A percentile compares a stretch with the other conserved stretches of the same genome.
phyloP scores from a whole-genome alignment of 176 grass and related monocot species.

The Ensete glaucum region DNA sequence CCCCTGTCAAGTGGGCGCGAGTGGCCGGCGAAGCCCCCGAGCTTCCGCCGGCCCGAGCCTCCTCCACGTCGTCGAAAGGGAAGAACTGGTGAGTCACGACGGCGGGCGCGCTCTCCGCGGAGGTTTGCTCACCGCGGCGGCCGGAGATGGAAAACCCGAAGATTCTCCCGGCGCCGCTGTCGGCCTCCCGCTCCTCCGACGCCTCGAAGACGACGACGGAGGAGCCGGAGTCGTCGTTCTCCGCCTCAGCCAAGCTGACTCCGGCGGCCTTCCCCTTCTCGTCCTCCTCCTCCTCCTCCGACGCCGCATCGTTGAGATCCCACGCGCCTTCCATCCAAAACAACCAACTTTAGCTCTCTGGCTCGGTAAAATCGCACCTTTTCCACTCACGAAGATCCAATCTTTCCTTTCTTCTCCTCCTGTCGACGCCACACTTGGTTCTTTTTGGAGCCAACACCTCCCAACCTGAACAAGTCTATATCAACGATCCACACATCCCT shows the following conservation, averaged over 20 bases:
- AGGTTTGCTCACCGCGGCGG: neutral
- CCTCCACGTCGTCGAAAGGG: slow-evolving; percentile 11
- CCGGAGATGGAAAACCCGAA: slow-evolving; percentile 16
- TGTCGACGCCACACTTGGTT: neutral
- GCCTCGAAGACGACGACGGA: slow-evolving; percentile 2
- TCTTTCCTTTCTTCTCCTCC: neutral
- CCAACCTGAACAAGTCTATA: neutral
- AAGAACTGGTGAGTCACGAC: slow-evolving; percentile 60
- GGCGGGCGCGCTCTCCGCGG: slow-evolving; percentile 6
- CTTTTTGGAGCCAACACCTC: neutral
- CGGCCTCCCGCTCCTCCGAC: neutral
- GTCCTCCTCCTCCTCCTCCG: neutral
- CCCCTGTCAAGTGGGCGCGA: neutral
- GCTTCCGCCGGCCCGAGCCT: neutral
- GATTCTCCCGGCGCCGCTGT: neutral
- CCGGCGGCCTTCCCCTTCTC: slow-evolving; percentile 9
- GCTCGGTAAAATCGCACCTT: neutral
- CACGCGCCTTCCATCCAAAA: slow-evolving; percentile 8
- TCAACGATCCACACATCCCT: neutral
- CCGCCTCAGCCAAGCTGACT: neutral
- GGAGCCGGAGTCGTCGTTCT: slow-evolving; percentile 2
- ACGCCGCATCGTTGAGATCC: slow-evolving; percentile 15
- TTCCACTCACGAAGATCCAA: neutral
- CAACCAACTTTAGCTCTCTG: neutral
- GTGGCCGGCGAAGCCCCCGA: neutral